A percentile compares a stretch with the other conserved stretches of the same genome.
These are phyloP conservation scores for Phlegmacium glaucopus DNA, from an alignment of 768 basidiomycete species.

Conservation along the genomic window DNA sequence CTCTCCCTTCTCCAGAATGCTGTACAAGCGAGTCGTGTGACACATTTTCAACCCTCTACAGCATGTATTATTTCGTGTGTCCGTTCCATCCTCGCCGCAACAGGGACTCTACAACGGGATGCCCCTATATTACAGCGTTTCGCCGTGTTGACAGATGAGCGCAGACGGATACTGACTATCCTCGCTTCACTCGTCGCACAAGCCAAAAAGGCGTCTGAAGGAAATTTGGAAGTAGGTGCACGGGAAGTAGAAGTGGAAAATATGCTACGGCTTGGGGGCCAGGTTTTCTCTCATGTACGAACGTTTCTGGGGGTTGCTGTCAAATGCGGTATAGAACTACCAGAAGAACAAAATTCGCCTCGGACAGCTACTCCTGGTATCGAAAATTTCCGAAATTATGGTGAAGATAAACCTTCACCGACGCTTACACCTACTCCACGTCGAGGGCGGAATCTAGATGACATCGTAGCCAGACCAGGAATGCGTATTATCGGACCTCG, in stretches of 20 bases:
- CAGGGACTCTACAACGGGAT: constrained; percentile 83
- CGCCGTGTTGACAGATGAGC: constrained; percentile 67
- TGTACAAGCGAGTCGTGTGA: constrained; percentile 67
- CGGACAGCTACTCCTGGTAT: constrained; percentile 25
- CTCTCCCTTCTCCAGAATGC: constrained; percentile 84
- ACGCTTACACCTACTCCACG: constrained; percentile 34
- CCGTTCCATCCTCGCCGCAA: constrained; percentile 77
- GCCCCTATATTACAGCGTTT: constrained; percentile 66
- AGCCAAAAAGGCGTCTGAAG: constrained; percentile 64
- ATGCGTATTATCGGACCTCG: constrained; percentile 21
- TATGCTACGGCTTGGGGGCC: constrained; percentile 80
- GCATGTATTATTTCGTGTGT: constrained; percentile 95
- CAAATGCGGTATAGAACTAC: constrained; percentile 71
- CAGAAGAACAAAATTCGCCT: constrained; percentile 39
- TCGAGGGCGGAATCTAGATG: constrained; percentile 22
- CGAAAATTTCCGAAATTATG: constrained; percentile 14
- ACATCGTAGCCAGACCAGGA: constrained; percentile 12
- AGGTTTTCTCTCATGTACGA: constrained; percentile 78
- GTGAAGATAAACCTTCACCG: constrained; percentile 20
- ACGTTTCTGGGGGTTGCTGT: constrained; percentile 75
- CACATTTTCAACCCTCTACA: constrained; percentile 91
- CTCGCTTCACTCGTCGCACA: constrained; percentile 82
- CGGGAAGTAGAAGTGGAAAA: constrained; percentile 58
- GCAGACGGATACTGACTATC: constrained; percentile 77
- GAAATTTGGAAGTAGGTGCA: constrained; percentile 38